Base-by-base conservation (phyloP, 176 grass and related monocot genomes). In the Eleusine indica region DNA sequence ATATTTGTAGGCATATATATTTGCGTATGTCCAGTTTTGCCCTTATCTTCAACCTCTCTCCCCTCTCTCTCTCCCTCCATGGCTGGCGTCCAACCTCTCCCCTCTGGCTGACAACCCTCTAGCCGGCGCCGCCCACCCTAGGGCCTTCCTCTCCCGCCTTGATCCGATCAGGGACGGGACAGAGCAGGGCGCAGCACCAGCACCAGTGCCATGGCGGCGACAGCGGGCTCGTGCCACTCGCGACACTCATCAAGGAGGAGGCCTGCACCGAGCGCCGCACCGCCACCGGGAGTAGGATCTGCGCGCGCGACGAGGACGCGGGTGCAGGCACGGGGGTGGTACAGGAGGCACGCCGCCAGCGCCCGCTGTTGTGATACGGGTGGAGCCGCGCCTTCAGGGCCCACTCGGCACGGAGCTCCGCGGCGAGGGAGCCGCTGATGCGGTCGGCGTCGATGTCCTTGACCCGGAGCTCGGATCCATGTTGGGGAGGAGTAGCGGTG, bases 171-270 rank as follows among this genome's bases (percentile, higher is more conserved):
- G 79, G 44, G 60, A 68, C 77, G 77, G 73, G 84, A 32, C 60
- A 53, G 68, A 52, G 44, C 32, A 47, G 77, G 76, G 44, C 77
- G 82, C 25, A 25, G 25, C 25, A 25, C 25, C 75, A 83, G 29
- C 76, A 80, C 32, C 21, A 40, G 69, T 76, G n/a, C 40, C 81
- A 69, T 21, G 15, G 39, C 11, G 81, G 81, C 43, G 75, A 68
- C 32, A 66, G 74, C 60, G 76, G 68, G 16, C 81, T 94, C 74
- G 86, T 97, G 84, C 94, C 92, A 3, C 89, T 97, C 62, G 89
- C 88, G 5, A 81, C 88, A 78, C 88, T 97, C 38, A 94, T 97
- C 67, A 94, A 87, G 72, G 90, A 94, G 83, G 94, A 94, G 78
- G 84, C 83, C 19, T 69, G 81, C 40, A 84, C 87, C 28, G 87